Conservation (phyloP, 2,329 filamentous ascomycete species). For the Aspergillus carbonarius region DNA sequence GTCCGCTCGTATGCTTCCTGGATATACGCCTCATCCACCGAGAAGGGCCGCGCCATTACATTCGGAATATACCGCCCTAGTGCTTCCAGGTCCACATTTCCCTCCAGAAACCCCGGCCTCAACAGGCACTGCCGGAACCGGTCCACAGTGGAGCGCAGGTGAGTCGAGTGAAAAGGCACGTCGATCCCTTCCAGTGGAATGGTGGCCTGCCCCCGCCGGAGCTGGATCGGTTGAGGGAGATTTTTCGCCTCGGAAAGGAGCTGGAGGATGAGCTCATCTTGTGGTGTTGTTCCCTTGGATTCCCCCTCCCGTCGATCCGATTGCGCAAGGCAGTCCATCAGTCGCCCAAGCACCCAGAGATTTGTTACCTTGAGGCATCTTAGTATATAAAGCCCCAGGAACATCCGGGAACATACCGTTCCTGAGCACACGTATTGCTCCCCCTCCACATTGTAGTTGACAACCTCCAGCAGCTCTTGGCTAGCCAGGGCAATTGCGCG, state of each 20-base stretch:
- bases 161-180: conserved; percentile 96
- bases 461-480: conserved; percentile 91
- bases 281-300: neutral
- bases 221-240: conserved; percentile 71
- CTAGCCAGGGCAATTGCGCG: conserved; percentile 88
- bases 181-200: conserved; percentile 85
- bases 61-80: conserved; percentile 98
- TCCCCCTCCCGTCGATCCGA: neutral
- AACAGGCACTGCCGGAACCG: conserved; percentile 88
- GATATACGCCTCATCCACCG: conserved; percentile 94
- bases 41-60: conserved; percentile 90
- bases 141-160: conserved; percentile 93
- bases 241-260: conserved; percentile 73
- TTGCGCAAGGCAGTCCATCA: conserved; percentile 16
- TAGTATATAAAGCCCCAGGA: neutral
- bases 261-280: conserved; percentile 4
- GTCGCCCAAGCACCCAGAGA: conserved; percentile 17
- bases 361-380: conserved; percentile 11
- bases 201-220: conserved; percentile 91
- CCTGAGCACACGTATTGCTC: conserved; percentile 66
- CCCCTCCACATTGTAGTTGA: conserved; percentile 79
- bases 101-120: conserved; percentile 16
- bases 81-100: conserved; percentile 87
- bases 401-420: conserved; percentile 43
- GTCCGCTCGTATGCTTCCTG: conserved; percentile 93